These are phyloP conservation scores for Oryza meridionalis DNA, from an alignment of 176 grass and related monocot genomes.

Conservation along the genomic window DNA sequence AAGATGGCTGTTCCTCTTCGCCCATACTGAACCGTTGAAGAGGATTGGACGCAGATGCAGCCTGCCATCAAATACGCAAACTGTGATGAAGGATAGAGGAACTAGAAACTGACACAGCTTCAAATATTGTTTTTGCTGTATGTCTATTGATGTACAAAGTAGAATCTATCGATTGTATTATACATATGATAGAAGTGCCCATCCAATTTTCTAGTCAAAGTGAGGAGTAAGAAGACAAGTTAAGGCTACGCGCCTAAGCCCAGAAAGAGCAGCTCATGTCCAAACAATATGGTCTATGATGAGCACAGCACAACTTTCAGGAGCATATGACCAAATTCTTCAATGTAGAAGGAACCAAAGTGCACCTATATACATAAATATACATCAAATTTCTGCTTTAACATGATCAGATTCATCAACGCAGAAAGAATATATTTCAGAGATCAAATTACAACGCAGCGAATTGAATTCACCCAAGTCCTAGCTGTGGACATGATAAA, in stretches of 20 bases:
- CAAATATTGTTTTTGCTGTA: neutral
- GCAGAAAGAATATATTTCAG: slow-evolving; percentile 29
- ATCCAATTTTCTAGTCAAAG: neutral
- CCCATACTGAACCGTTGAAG: neutral
- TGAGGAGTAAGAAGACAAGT: no score
- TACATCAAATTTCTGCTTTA: neutral
- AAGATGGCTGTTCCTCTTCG: neutral
- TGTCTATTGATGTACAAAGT: neutral
- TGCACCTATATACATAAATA: neutral
- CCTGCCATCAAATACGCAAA: neutral
- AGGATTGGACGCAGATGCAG: neutral
- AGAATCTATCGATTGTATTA: neutral
- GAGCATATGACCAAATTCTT: neutral
- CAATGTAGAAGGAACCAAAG: neutral
- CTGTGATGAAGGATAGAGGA: neutral
- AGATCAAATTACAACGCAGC: slow-evolving; percentile 42
- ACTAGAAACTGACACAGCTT: neutral
- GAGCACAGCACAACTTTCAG: neutral
- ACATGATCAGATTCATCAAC: neutral
- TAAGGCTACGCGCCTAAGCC: neutral
- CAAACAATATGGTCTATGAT: neutral
- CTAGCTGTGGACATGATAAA: neutral
- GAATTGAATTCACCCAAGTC: slow-evolving; percentile 16
- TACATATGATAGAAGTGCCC: neutral
- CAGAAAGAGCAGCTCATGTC: neutral